These are phyloP conservation scores for Saccharum officinarum DNA, from an alignment of 176 grass and related monocot genomes.

Conservation along the genomic window DNA sequence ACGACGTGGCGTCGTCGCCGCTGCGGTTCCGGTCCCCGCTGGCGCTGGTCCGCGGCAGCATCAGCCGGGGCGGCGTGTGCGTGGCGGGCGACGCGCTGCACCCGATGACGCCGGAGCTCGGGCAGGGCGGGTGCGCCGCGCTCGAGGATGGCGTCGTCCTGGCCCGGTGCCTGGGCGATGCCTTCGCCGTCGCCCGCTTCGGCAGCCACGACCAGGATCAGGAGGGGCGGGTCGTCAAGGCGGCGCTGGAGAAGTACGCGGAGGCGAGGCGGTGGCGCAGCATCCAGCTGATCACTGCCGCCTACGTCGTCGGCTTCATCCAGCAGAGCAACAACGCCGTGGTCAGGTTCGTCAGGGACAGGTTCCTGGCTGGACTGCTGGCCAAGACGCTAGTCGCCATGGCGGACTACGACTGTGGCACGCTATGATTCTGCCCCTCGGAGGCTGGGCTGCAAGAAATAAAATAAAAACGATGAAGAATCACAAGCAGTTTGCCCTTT, in stretches of 20 bases:
- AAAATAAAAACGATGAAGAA: too few relatives aligned
- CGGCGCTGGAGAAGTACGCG: slow-evolving; percentile 47
- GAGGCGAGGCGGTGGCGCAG: slow-evolving; percentile 56
- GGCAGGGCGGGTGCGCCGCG: slow-evolving; percentile 66
- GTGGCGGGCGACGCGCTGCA: slow-evolving; percentile 80
- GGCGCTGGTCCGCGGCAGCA: slow-evolving; percentile 48
- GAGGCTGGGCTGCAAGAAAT: neutral
- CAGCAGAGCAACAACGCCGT: slow-evolving; percentile 50
- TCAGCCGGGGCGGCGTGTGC: slow-evolving; percentile 61
- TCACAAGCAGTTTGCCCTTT: too few relatives aligned
- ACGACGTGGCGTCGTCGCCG: slow-evolving; percentile 52
- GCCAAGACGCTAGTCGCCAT: slow-evolving; percentile 29
- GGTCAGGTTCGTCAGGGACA: slow-evolving; percentile 52
- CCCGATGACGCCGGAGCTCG: slow-evolving; percentile 88
- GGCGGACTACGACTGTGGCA: slow-evolving; percentile 44
- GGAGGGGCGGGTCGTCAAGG: neutral
- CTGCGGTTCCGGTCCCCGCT: slow-evolving; percentile 74
- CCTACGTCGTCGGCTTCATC: slow-evolving; percentile 51
- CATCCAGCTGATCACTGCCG: slow-evolving; percentile 37
- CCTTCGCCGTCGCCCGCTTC: neutral
- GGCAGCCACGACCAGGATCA: neutral
- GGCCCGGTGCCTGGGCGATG: slow-evolving; percentile 60
- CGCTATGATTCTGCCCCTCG: slow-evolving; percentile 6
- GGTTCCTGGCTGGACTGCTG: slow-evolving; percentile 39
- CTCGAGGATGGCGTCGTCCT: slow-evolving; percentile 79